Evolutionary conservation across 2,329 filamentous ascomycete genomes (phyloP).

Genomic region (Claviceps arundinis): DNA sequence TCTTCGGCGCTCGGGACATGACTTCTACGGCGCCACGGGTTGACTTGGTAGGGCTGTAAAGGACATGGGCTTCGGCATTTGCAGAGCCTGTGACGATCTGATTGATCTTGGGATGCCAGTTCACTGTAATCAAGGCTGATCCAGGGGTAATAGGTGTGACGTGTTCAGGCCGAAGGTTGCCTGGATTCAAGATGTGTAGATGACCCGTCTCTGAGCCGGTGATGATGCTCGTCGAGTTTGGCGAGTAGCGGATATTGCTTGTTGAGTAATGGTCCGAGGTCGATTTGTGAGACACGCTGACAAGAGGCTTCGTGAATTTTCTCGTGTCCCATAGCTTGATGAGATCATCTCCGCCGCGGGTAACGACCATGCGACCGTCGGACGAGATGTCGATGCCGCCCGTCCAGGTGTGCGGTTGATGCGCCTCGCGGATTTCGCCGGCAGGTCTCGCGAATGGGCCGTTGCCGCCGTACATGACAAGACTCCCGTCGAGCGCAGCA

Average conservation of each 20-base stretch:
- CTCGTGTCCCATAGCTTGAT: slow-evolving; percentile 96
- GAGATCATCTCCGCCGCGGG: slow-evolving; percentile 76
- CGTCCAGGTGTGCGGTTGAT: slow-evolving; percentile 76
- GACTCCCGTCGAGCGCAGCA: slow-evolving; percentile 74
- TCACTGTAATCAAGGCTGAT: slow-evolving; percentile 66
- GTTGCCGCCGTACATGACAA: slow-evolving; percentile 86
- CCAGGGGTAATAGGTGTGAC: slow-evolving; percentile 82
- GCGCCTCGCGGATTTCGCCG: slow-evolving; percentile 74
- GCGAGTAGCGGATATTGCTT: slow-evolving; percentile 80
- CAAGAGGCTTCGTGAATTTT: slow-evolving; percentile 85
- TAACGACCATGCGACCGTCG: slow-evolving; percentile 83
- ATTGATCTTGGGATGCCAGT: slow-evolving; percentile 91
- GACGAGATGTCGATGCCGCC: slow-evolving; percentile 81
- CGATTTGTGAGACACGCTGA: slow-evolving; percentile 64
- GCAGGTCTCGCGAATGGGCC: slow-evolving; percentile 73
- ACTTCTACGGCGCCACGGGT: slow-evolving; percentile 71
- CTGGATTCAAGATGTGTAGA: slow-evolving; percentile 86
- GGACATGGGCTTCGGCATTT: slow-evolving; percentile 76
- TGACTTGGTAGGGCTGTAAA: slow-evolving; percentile 82
- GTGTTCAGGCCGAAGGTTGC: slow-evolving; percentile 72
- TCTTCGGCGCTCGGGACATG: slow-evolving; percentile 88
- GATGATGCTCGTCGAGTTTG: slow-evolving; percentile 69
- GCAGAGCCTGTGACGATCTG: slow-evolving; percentile 91
- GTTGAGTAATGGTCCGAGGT: slow-evolving; percentile 75
- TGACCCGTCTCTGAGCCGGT: slow-evolving; percentile 79